Conservation (phyloP, 1,139 yeast species). For the Magnusiomyces magnusii region DNA sequence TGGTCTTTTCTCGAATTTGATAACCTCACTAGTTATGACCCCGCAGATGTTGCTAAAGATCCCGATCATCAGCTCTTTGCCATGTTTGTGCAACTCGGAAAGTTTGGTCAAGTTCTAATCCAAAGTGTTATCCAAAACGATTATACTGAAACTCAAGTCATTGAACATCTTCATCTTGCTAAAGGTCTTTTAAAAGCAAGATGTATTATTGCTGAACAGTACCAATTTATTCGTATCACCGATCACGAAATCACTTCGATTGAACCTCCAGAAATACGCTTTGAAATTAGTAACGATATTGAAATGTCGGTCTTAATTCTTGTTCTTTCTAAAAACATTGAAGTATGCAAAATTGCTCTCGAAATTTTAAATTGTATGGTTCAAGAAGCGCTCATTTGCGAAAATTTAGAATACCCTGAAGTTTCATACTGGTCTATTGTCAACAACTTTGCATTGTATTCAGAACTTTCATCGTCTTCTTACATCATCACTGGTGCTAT, state of each 20-base stretch:
- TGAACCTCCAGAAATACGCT: conserved; percentile 27
- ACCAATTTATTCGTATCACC: conserved; percentile 28
- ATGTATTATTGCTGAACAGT: conserved; percentile 25
- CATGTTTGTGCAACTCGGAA: conserved; percentile 11
- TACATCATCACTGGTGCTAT: conserved; percentile 66
- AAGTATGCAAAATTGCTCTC: conserved; percentile 47
- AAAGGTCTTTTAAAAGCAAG: conserved; percentile 21
- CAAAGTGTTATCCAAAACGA: conserved; percentile 5
- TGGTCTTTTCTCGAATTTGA: conserved; percentile 10
- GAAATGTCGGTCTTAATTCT: conserved; percentile 46
- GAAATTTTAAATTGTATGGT: conserved; percentile 43
- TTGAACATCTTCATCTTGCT: conserved; percentile 25
- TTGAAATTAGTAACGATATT: conserved; percentile 30
- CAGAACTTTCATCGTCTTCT: conserved; percentile 49
- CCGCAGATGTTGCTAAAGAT: conserved; percentile 4
- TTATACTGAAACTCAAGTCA: conserved; percentile 16
- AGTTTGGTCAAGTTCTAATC: conserved; percentile 5
- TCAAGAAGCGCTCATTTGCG: conserved; percentile 34
- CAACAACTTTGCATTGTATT: conserved; percentile 35
- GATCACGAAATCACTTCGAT: conserved; percentile 19
- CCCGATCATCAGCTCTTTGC: conserved; percentile 7
- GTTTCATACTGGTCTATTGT: conserved; percentile 26
- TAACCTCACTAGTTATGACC: conserved; percentile 6
- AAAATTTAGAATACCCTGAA: conserved; percentile 21
- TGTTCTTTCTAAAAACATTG: conserved; percentile 51